Evolutionary conservation across 495 filamentous ascomycete genomes (phyloP), one percentile per base, ranked within the genome.

Genomic region (Rostrohypoxylon terebratum): DNA sequence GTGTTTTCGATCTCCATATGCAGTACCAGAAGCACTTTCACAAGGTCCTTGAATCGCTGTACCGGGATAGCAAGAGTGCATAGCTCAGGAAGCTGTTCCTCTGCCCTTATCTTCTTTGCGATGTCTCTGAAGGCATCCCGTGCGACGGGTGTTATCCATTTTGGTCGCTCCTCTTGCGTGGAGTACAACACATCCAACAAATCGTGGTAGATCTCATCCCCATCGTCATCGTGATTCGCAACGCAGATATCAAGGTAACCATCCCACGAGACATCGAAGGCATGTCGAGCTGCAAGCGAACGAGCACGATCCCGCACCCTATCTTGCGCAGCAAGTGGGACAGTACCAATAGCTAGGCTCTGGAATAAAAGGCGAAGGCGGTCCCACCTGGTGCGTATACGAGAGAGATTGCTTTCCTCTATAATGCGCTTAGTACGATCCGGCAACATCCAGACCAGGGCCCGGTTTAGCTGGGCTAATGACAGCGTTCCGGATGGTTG

Each of bases 201-300:
- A 59, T 79, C 77, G 54, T 77, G 70, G 51, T 74, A 79, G 11
- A 79, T 77, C 53, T 79, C 75, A 33, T 79, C 77, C 42, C 75
- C 77, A 40, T 77, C 73, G 25, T 68, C 73, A 40, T 77, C 75
- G 47, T 72, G 65, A 53, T 79, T 79, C 34, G 48, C 18, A 7
- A 7, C 14, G 58, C 69, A 73, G 40, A 60, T 28, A 21, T 74
- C 71, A 33, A 45, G 42, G 3, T 21, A 38, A 18, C 14, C 16
- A 4, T 33, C 18, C 18, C 64, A 63, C 8, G 42, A 9, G 0
- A 68, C 51, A 5, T 76, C 70, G 18, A 71, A 71, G n/a, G 45
- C 16, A 13, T 60, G 36, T 13, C 53, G 38, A 63, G 59, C 45
- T 44, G 63, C 31, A 20, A 65, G 57, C 58, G 14, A 54, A 58